Conservation (phyloP, 805 yeast genomes). For the Schwanniomyces vanrijiae region DNA sequence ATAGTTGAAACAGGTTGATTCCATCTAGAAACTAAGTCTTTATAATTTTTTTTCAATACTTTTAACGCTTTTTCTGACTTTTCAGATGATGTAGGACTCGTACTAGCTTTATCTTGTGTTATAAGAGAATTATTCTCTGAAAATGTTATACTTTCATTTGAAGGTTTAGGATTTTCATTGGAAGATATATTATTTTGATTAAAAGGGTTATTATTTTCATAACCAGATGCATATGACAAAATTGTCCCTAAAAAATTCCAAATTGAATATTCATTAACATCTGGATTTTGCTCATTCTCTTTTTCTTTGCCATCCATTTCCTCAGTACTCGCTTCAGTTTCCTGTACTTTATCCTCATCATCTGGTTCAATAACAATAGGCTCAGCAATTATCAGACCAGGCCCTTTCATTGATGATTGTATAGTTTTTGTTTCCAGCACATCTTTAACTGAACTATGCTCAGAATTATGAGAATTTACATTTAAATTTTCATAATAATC, state of each 20-base stretch:
- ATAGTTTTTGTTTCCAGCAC: neutral
- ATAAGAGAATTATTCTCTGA: neutral
- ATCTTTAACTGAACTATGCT: neutral
- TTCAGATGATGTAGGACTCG: neutral
- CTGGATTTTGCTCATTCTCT: neutral
- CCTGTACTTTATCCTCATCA: constrained; percentile 1
- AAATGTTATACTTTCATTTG: neutral
- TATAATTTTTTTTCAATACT: constrained; percentile 18
- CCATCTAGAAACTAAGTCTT: constrained; percentile 29
- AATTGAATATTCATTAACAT: neutral
- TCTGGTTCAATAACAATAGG: constrained; percentile 4
- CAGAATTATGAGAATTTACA: neutral
- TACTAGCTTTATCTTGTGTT: neutral
- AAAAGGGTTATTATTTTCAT: neutral
- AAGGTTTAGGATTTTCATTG: neutral
- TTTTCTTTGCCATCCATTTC: no score
- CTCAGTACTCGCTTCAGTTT: neutral
- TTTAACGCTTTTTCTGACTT: neutral
- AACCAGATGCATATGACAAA: neutral
- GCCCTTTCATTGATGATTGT: neutral
- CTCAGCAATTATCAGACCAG: neutral
- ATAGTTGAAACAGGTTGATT: constrained; percentile 23
- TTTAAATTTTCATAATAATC: constrained; percentile 30
- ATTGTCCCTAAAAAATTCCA: neutral
- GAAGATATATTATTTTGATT: neutral